These are phyloP conservation scores for Trapa incisa DNA, from an alignment of 345 rosid species.

Conservation along the genomic window DNA sequence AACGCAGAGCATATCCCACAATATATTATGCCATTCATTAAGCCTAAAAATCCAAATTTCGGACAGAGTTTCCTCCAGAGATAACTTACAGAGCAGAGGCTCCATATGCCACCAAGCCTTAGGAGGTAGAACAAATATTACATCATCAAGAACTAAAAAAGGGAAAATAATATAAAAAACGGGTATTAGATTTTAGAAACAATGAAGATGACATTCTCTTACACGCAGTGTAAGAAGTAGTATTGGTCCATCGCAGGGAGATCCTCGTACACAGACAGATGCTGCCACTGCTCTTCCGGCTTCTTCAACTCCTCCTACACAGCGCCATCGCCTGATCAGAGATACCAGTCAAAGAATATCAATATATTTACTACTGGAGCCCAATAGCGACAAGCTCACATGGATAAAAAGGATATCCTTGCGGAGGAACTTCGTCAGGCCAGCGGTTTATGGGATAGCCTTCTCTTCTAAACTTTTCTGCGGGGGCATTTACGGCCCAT, in stretches of 20 bases:
- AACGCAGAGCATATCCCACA: background rate
- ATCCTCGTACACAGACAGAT: slow-evolving; percentile 60
- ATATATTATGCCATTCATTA: background rate
- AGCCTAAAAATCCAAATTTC: background rate
- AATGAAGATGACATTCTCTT: slow-evolving; percentile 2
- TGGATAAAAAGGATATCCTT: no score
- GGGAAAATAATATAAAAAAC: no score
- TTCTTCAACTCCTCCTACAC: slow-evolving; percentile 70
- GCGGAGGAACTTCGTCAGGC: no score
- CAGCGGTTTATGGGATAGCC: no score
- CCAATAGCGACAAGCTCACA: no score
- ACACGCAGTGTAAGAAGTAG: slow-evolving; percentile 98
- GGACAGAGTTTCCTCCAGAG: background rate
- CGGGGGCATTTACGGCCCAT: slow-evolving; percentile 65
- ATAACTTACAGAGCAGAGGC: background rate
- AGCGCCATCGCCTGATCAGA: slow-evolving; percentile 60
- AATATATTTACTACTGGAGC: background rate
- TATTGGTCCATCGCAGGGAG: slow-evolving; percentile 98
- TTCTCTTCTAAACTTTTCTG: background rate
- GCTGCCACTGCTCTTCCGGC: slow-evolving; percentile 39
- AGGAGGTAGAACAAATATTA: no score
- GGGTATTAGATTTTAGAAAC: background rate
- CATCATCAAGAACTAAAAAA: no score
- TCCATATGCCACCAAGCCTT: background rate
- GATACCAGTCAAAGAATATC: slow-evolving; percentile 25